Percentiles rank a stretch among this genome's conserved stretches.
Evolutionary conservation across 2,329 filamentous ascomycete species (phyloP).

Genomic region (Diaporthe velutina): DNA sequence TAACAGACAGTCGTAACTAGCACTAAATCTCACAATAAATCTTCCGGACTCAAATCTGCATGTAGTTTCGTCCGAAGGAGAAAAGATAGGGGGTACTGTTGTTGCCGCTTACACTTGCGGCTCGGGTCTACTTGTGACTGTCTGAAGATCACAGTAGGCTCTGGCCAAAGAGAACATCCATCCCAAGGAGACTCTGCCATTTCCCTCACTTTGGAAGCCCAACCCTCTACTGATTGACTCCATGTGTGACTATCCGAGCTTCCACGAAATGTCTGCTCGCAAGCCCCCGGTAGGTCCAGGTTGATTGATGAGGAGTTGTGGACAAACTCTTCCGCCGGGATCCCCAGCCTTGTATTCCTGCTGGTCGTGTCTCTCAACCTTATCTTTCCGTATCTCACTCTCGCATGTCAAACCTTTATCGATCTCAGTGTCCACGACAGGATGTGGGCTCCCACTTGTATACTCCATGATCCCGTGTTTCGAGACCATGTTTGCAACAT

Average conservation of each 20-base stretch:
- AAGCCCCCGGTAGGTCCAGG: no score
- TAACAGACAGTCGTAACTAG: neutral
- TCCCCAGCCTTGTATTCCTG: neutral
- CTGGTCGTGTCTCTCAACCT: neutral
- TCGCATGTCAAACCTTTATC: neutral
- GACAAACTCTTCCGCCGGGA: no score
- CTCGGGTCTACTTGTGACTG: no score
- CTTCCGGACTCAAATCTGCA: neutral
- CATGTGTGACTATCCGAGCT: neutral
- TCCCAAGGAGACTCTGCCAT: no score
- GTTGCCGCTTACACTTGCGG: no score
- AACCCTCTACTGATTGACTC: neutral
- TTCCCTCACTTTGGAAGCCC: fast-evolving
- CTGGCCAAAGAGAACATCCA: no score
- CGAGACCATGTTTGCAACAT: neutral
- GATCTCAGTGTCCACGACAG: neutral
- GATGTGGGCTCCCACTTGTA: neutral
- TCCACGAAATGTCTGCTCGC: neutral
- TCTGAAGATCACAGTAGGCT: neutral
- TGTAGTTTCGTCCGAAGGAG: neutral
- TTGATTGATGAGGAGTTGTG: neutral
- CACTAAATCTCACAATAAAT: no score
- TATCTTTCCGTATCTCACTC: neutral
- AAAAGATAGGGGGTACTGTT: no score
- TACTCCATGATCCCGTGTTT: neutral